A percentile compares a stretch with the other conserved stretches of the same genome.
phyloP scores from a whole-genome alignment of 2,329 filamentous ascomycete species.

The Ophiostoma australiae region DNA sequence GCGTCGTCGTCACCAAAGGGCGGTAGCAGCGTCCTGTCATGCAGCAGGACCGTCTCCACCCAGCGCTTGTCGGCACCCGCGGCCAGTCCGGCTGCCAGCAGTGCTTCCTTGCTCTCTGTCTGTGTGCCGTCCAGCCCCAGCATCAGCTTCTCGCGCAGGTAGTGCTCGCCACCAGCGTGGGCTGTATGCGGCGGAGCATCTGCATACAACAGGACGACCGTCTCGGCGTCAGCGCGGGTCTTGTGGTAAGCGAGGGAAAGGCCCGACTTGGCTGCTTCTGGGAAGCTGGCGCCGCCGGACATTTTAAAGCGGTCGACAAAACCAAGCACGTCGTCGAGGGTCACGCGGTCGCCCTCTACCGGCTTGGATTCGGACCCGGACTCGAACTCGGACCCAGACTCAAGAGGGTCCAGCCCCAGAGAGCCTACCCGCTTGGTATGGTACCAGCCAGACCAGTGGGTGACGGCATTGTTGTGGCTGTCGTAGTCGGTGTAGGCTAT shows the following conservation, averaged over 20 bases:
- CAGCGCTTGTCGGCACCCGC: neutral
- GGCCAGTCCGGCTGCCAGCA: neutral
- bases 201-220: conserved; percentile 48
- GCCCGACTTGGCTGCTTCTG: conserved; percentile 47
- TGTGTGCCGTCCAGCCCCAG: neutral
- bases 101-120: neutral
- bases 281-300: conserved; percentile 39
- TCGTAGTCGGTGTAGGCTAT: conserved; percentile 49
- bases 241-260: conserved; percentile 43
- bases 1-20: conserved; percentile 35
- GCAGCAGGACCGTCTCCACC: neutral
- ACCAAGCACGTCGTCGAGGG: conserved; percentile 36
- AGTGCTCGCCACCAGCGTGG: neutral
- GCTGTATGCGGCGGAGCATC: conserved; percentile 30
- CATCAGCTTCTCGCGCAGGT: neutral
- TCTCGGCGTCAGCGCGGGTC: conserved; percentile 46
- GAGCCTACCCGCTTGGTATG: conserved; percentile 20
- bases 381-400: neutral
- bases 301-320: conserved; percentile 36
- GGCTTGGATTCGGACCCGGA: neutral
- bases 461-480: conserved; percentile 30
- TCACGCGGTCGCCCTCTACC: conserved; percentile 24
- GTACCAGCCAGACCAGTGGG: conserved; percentile 49
- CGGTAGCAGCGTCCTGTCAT: neutral
- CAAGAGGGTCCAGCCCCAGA: neutral